phyloP scores from a whole-genome alignment of 306 rosid genomes.

The Prunus armeniaca region DNA sequence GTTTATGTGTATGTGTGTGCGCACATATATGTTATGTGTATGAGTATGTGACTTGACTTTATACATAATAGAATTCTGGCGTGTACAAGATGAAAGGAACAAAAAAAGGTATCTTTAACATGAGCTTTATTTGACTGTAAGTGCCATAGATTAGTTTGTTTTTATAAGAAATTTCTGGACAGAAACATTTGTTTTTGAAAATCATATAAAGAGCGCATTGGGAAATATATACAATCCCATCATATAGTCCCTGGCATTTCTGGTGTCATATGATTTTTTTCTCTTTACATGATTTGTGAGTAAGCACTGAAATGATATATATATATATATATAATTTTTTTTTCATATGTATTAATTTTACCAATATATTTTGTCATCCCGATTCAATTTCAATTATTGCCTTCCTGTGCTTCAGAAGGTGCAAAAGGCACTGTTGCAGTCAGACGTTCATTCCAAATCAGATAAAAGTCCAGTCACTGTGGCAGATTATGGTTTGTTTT shows the following conservation, averaged over 20 bases:
- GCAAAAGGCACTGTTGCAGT: constrained; percentile 74
- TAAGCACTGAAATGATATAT: not conserved
- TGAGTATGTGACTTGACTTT: not conserved
- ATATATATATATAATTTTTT: no score
- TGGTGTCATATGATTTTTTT: no score
- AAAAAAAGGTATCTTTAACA: not conserved
- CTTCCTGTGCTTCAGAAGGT: constrained; percentile 61
- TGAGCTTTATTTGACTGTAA: not conserved
- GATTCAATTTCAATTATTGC: constrained; percentile 12
- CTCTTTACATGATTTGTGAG: not conserved
- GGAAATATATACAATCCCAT: not conserved
- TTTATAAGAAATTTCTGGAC: not conserved
- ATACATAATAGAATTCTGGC: not conserved
- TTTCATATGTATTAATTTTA: not conserved
- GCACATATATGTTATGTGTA: not conserved
- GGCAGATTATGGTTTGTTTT: constrained; percentile 77
- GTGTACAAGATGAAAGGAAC: not conserved
- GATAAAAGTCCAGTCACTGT: constrained; percentile 95
- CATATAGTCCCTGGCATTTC: not conserved
- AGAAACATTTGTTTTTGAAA: not conserved
- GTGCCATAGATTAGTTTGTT: not conserved
- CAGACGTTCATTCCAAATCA: constrained; percentile 88
- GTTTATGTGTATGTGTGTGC: not conserved
- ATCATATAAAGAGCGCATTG: not conserved
- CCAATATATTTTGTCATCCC: not conserved